Conservation (phyloP, 495 filamentous ascomycete genomes). For the Talaromyces ruber region DNA sequence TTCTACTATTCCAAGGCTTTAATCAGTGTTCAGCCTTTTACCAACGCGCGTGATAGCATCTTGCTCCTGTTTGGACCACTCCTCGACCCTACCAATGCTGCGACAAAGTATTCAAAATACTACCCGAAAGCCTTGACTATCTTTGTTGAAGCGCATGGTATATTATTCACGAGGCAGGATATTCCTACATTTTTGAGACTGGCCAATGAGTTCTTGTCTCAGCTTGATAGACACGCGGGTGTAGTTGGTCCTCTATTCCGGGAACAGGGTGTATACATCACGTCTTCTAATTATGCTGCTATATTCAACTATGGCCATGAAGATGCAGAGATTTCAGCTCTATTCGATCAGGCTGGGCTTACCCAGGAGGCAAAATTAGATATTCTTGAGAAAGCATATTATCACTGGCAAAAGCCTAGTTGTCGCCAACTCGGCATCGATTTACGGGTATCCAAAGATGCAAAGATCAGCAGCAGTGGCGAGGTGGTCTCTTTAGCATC, state of each 20-base stretch:
- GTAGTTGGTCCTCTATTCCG: constrained; percentile 51
- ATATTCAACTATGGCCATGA: constrained; percentile 54
- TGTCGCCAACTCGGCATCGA: background rate
- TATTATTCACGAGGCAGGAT: constrained; percentile 52
- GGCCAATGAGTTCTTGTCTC: constrained; percentile 38
- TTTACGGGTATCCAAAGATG: background rate
- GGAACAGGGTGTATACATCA: constrained; percentile 50
- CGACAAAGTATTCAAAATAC: constrained; percentile 21
- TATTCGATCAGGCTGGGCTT: constrained; percentile 28
- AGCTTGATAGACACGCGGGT: constrained; percentile 51
- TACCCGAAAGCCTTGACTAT: constrained; percentile 30
- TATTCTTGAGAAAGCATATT: background rate
- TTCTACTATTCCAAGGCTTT: constrained; percentile 60
- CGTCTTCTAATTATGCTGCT: constrained; percentile 43
- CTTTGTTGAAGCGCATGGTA: constrained; percentile 57
- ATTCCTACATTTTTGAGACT: constrained; percentile 36
- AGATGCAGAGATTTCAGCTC: constrained; percentile 31
- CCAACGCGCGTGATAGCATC: constrained; percentile 58
- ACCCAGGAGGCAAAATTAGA: constrained; percentile 11
- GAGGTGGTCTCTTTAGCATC: constrained; percentile 24
- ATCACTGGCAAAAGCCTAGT: background rate
- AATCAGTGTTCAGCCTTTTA: constrained; percentile 42
- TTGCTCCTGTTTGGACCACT: constrained; percentile 63
- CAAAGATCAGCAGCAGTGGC: constrained; percentile 7
- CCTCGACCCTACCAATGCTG: constrained; percentile 8